These are phyloP conservation scores for Yamadazyma triangularis DNA, from an alignment of 1,139 yeast genomes.

Conservation along the genomic window DNA sequence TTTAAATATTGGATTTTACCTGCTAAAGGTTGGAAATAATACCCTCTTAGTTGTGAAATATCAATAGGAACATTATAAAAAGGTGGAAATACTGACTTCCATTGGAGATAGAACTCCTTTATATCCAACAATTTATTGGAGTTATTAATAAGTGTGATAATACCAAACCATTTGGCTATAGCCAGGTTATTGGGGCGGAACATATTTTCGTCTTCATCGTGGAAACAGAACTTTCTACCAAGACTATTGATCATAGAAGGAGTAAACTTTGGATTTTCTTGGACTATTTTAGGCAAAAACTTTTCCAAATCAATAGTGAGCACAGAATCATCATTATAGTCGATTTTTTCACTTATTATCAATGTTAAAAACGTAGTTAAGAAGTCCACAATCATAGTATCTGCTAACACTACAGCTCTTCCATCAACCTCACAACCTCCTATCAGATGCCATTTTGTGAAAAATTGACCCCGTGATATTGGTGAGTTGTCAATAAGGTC, in stretches of 20 bases:
- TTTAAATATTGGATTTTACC: constrained; percentile 51
- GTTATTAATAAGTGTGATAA: too few relatives aligned
- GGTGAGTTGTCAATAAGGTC: constrained; percentile 46
- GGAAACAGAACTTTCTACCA: too few relatives aligned
- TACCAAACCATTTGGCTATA: constrained; percentile 59
- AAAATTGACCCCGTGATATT: constrained; percentile 54
- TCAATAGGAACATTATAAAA: constrained; percentile 57
- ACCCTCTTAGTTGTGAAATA: constrained; percentile 48
- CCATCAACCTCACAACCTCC: constrained; percentile 55
- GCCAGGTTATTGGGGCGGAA: constrained; percentile 34
- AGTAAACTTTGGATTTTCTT: too few relatives aligned
- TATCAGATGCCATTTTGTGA: constrained; percentile 42
- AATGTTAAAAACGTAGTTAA: constrained; percentile 46
- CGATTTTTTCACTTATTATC: constrained; percentile 40
- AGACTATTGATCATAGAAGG: too few relatives aligned
- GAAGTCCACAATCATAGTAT: constrained; percentile 21
- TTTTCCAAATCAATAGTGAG: too few relatives aligned
- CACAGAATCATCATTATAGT: too few relatives aligned
- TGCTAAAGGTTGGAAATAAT: constrained; percentile 44
- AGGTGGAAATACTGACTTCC: constrained; percentile 67
- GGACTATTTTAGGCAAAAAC: too few relatives aligned
- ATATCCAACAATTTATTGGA: constrained; percentile 21
- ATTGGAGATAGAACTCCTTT: constrained; percentile 52
- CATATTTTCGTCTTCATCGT: constrained; percentile 8
- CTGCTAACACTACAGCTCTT: constrained; percentile 23